Base-by-base conservation (phyloP, 805 yeast species). In the Starmerella floris region DNA sequence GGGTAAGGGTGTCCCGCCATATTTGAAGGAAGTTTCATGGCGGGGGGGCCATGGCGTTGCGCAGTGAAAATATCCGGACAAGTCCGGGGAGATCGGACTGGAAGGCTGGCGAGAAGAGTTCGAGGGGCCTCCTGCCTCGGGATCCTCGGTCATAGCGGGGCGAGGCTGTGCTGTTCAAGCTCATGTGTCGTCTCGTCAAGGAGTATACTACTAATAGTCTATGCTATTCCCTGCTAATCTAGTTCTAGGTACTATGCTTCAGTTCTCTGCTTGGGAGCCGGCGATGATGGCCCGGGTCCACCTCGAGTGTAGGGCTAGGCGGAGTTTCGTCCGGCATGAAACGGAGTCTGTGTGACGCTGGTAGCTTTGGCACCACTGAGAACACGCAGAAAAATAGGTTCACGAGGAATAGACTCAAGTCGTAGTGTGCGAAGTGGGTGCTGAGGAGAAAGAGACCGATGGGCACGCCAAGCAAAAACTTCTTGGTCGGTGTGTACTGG, bases 401-500 rank as follows among this genome's bases (percentile, higher is more conserved):
- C 53, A 83, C 69, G 17, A 83, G 65, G 60, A 88, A 91, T 57
- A 79, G 70, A 51, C 75, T 74, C 49, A 84, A 64, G 59, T 84
- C 88, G 63, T 85, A 88, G 57, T 76, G 78, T 16, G 94, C 74
- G 61, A 87, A 91, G 61, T 88, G 97, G 1, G 96, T 87, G 40
- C 91, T 76, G 27, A 84, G 69, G 51, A 88, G 68, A 55, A 88
- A 88, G 56, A 91, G 68, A 6, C 76, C 77, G 50, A 91, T 82
- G 23, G 98, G 98, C n/a, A 91, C 95, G 39, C 83, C 77, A 65
- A 88, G 73, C 51, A 88, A 67, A 58, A 85, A 88, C 63, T 88
- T 88, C 68, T 91, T 87, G 30, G 95, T 78, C 11, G 98, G 98
- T 0, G 98, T 91, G 61, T 87, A 88, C 62, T 85, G 94, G 58